phyloP scores from a whole-genome alignment of 108 stramenopile genomes.

The Bacterosira constricta region DNA sequence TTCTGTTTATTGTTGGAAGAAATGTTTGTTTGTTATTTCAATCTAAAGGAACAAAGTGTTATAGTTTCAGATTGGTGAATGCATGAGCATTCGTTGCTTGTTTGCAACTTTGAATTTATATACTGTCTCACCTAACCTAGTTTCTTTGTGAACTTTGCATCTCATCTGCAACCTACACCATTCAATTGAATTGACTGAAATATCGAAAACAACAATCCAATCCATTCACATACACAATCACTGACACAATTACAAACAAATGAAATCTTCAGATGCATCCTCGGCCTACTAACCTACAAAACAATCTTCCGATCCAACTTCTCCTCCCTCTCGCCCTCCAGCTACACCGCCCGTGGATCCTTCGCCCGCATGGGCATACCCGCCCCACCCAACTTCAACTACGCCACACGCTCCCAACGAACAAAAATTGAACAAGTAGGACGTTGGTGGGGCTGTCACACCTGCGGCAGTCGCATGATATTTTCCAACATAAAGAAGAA shows the following conservation, averaged over 20 bases:
- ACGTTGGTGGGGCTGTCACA: slow-evolving; percentile 78
- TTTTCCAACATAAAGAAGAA: slow-evolving; percentile 13
- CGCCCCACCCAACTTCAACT: slow-evolving; percentile 65
- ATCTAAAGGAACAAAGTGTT: not conserved
- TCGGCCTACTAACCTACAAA: slow-evolving; percentile 78
- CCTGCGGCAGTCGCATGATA: slow-evolving; percentile 75
- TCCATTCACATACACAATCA: not conserved
- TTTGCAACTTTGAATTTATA: too few relatives aligned
- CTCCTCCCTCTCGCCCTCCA: slow-evolving; percentile 79
- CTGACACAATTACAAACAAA: too few relatives aligned
- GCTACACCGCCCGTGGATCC: slow-evolving; percentile 76
- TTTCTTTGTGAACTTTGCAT: too few relatives aligned
- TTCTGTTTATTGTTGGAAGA: not conserved
- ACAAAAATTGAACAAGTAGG: slow-evolving; percentile 61
- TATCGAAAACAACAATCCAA: not conserved
- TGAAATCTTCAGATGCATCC: slow-evolving; percentile 49
- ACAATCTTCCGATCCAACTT: slow-evolving; percentile 72
- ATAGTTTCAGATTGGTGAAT: not conserved
- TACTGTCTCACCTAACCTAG: too few relatives aligned
- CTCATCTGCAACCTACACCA: too few relatives aligned
- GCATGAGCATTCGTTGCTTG: too few relatives aligned
- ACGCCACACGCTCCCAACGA: slow-evolving; percentile 73
- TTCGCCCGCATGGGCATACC: slow-evolving; percentile 66
- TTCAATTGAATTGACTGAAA: too few relatives aligned
- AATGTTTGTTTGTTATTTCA: not conserved